Percentiles rank a stretch among this genome's conserved stretches.
These are phyloP conservation scores for Boletus speciosus DNA, from an alignment of 768 basidiomycete genomes.

Conservation along the genomic window DNA sequence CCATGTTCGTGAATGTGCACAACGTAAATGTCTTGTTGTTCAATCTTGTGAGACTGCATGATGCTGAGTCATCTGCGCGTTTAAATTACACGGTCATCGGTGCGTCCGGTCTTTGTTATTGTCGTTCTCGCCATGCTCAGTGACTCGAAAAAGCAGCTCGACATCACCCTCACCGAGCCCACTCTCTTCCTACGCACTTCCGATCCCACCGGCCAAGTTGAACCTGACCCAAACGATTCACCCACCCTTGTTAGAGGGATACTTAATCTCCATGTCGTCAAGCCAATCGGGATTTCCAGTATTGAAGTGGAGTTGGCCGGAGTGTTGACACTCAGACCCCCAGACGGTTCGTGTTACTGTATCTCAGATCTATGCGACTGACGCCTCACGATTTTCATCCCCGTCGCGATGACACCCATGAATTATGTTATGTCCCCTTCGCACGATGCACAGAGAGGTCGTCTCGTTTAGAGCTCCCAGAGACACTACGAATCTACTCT, in stretches of 20 bases:
- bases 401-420: background rate
- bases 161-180: slow-evolving; percentile 68
- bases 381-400: background rate
- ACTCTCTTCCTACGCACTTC: slow-evolving; percentile 64
- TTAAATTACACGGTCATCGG: too few species aligned
- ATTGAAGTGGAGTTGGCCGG: slow-evolving; percentile 82
- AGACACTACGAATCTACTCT: slow-evolving; percentile 71
- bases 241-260: slow-evolving; percentile 65
- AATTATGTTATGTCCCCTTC: background rate
- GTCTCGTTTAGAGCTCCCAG: slow-evolving; percentile 67
- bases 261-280: slow-evolving; percentile 58
- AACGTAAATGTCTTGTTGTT: too few species aligned
- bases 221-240: slow-evolving; percentile 41
- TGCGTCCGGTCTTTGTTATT: background rate
- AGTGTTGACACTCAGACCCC: slow-evolving; percentile 49
- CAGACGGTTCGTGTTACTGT: slow-evolving; percentile 64
- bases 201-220: slow-evolving; percentile 42
- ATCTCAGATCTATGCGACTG: slow-evolving; percentile 4
- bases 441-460: slow-evolving; percentile 43
- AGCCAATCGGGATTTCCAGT: slow-evolving; percentile 81
- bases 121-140: slow-evolving; percentile 5
- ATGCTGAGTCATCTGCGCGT: too few species aligned
- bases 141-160: slow-evolving; percentile 41
- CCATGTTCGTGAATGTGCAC: too few species aligned
- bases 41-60: too few species aligned